Percentiles rank a stretch among this genome's conserved stretches.
phyloP scores from a whole-genome alignment of 257 asterid genomes.

The Ballota nigra region DNA sequence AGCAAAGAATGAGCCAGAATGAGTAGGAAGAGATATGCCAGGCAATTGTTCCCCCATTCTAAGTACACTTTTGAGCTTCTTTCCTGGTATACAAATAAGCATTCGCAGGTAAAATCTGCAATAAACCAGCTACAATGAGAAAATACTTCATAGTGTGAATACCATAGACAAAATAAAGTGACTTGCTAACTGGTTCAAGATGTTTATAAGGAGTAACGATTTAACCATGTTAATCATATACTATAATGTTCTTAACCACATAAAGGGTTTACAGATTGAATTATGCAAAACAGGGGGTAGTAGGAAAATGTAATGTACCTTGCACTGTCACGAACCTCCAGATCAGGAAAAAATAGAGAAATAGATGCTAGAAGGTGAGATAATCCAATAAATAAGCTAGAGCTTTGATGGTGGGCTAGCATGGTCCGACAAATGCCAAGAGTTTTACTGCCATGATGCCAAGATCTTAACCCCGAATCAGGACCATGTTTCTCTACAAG shows the following conservation, averaged over 20 bases:
- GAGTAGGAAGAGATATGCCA: conserved; percentile 73
- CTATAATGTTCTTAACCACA: not conserved
- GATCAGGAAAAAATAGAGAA: conserved; percentile 84
- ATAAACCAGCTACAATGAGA: conserved; percentile 29
- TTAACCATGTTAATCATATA: conserved; percentile 8
- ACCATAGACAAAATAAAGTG: conserved; percentile 9
- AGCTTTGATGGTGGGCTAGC: conserved; percentile 77
- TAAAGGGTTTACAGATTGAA: not conserved
- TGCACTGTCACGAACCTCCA: conserved; percentile 95
- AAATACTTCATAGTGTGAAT: conserved; percentile 4
- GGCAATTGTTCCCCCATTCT: conserved; percentile 61
- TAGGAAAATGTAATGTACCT: conserved; percentile 44
- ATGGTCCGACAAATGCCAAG: conserved; percentile 86
- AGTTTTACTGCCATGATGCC: conserved; percentile 85
- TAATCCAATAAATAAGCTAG: conserved; percentile 67
- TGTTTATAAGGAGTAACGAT: not conserved
- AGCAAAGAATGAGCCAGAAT: conserved; percentile 60
- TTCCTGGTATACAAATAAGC: conserved; percentile 88
- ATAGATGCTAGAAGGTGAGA: conserved; percentile 70
- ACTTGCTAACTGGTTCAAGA: conserved; percentile 20
- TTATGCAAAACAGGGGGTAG: conserved; percentile 3
- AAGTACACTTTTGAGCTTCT: conserved; percentile 68
- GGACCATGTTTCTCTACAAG: conserved; percentile 84
- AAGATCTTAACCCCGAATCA: conserved; percentile 74
- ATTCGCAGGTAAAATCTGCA: conserved; percentile 87